Percentiles rank a stretch among this genome's conserved stretches.
Conservation (phyloP, 2,329 filamentous ascomycete genomes). For the Neurospora sp. region DNA sequence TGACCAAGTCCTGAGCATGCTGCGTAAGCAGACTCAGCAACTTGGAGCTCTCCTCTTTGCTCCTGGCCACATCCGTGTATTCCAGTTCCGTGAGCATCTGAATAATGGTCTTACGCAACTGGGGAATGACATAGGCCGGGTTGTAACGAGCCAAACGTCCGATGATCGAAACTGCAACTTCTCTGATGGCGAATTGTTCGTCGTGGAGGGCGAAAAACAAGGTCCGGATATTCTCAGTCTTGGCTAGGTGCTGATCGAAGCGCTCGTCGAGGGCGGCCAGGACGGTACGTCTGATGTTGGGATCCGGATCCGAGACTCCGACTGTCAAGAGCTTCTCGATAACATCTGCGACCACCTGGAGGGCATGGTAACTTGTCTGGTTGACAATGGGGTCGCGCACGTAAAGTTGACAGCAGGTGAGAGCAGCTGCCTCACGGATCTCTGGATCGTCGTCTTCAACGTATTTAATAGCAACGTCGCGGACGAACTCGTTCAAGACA, state of each 20-base stretch:
- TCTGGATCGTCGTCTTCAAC: slow-evolving; percentile 93
- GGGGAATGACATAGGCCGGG: slow-evolving; percentile 94
- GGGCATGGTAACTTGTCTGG: slow-evolving; percentile 92
- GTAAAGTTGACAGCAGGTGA: slow-evolving; percentile 97
- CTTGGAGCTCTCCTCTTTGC: slow-evolving; percentile 94
- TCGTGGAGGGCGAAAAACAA: slow-evolving; percentile 94
- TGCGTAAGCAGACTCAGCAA: slow-evolving; percentile 86
- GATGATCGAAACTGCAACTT: slow-evolving; percentile 93
- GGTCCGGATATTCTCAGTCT: slow-evolving; percentile 93
- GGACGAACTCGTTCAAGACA: slow-evolving; percentile 94
- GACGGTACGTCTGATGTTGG: slow-evolving; percentile 81
- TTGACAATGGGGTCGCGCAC: slow-evolving; percentile 95
- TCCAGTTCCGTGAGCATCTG: slow-evolving; percentile 94
- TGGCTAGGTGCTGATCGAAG: slow-evolving; percentile 93
- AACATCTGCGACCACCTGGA: slow-evolving; percentile 94
- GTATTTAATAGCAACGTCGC: slow-evolving; percentile 95
- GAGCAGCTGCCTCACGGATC: slow-evolving; percentile 84
- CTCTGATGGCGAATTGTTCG: slow-evolving; percentile 82
- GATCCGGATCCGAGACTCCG: slow-evolving; percentile 82
- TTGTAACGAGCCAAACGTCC: slow-evolving; percentile 85
- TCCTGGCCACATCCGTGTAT: slow-evolving; percentile 85
- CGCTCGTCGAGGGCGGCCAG: slow-evolving; percentile 81
- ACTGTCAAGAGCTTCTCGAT: slow-evolving; percentile 95
- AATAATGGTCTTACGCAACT: slow-evolving; percentile 85
- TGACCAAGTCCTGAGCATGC: slow-evolving; percentile 86